Base-by-base conservation (phyloP, 1,284 basidiomycete genomes). In the Peniophora sp. region DNA sequence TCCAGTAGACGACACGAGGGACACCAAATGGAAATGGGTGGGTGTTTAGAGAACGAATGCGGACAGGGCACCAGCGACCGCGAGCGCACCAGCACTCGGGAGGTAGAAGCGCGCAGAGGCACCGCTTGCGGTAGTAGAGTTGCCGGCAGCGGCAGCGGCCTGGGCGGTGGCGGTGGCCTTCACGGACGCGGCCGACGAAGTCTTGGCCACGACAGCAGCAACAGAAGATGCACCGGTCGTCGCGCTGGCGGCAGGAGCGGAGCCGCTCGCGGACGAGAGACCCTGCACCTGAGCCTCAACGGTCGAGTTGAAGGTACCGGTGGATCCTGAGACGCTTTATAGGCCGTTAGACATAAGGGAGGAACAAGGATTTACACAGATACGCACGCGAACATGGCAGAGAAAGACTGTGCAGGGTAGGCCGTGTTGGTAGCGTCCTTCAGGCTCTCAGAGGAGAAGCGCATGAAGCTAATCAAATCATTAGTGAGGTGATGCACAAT, bases 371-470 rank as follows among this genome's bases (percentile, higher is more conserved):
- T 45, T n/a, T 32, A 8, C 48, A 44, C 24, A 32, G 19, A 45
- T 16, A 47, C 24, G 27, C 62, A 85, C 80, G 67, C 66, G 73
- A 92, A 94, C 59, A 81, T 81, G 53, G 90, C 77, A n/a, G 89
- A 91, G 75, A 92, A 94, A 2, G 88, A 81, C 56, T 85, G 71
- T 51, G 78, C 79, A 2, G 74, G 77, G 66, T 71, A 84, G 48
- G 77, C 69, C 16, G 82, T 66, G 53, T 73, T 65, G 1, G 60
- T 60, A 24, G 78, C 48, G 64, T 85, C 77, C 63, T 74, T 82
- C 49, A 77, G 58, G 52, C 34, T 60, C 39, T 74, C 54, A 0
- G 89, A 88, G 53, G 84, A 77, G 63, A 88, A 72, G 50, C 88
- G 86, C 60, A 90, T 74, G 70, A 90, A 90, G 69, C 85, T 86